Evolutionary conservation across 1,284 basidiomycete species (phyloP).

Genomic region (Tetrapyrgos nigripes): DNA sequence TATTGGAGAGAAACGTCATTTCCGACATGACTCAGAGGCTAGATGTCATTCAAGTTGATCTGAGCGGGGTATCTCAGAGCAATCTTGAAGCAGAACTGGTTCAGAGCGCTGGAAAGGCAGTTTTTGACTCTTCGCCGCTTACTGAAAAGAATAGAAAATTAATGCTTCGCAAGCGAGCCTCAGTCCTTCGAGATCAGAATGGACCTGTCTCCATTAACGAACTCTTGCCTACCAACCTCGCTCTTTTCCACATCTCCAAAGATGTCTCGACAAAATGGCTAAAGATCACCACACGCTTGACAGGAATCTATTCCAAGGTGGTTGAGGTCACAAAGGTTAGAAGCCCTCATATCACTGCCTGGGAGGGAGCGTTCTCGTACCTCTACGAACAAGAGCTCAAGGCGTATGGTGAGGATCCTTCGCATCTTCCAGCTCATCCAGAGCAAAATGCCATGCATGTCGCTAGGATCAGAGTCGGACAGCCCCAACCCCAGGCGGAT

Average conservation of each 20-base stretch:
- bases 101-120: not conserved
- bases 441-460: conserved; percentile 46
- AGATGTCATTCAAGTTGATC: conserved; percentile 26
- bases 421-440: conserved; percentile 32
- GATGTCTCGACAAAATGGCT: not conserved
- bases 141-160: not conserved
- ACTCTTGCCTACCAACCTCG: not conserved
- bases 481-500: conserved; percentile 18
- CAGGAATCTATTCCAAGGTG: not conserved
- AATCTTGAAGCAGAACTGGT: conserved; percentile 19
- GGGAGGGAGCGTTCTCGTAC: conserved; percentile 50
- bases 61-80: conserved; percentile 19
- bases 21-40: conserved; percentile 47
- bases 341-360: conserved; percentile 49
- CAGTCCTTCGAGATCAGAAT: not conserved
- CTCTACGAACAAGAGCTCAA: conserved; percentile 49
- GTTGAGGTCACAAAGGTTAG: not conserved
- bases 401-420: conserved; percentile 5
- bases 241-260: not conserved
- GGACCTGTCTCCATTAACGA: not conserved
- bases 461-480: conserved; percentile 32
- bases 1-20: conserved; percentile 58
- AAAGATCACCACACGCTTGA: not conserved
- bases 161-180: not conserved
- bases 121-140: not conserved